Evolutionary conservation across 2,329 filamentous ascomycete species (phyloP).

Genomic region (Waltergamsia citrina): DNA sequence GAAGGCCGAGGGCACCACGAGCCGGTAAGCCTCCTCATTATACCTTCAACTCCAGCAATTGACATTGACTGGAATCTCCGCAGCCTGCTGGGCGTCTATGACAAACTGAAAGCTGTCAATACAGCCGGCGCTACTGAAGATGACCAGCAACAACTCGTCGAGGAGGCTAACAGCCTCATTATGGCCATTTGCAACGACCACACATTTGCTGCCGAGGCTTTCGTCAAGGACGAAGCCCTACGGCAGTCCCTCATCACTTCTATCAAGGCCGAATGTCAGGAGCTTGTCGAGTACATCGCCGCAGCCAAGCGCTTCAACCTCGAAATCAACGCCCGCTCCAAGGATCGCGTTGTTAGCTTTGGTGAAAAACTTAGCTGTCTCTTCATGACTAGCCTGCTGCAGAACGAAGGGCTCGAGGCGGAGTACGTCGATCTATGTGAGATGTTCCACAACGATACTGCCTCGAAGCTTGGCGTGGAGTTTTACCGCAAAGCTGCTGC

Average conservation of each 20-base stretch:
- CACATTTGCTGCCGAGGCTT: constrained; percentile 56
- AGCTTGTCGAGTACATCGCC: constrained; percentile 64
- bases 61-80: constrained; percentile 3
- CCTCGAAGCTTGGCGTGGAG: constrained; percentile 49
- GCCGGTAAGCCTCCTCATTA: constrained; percentile 54
- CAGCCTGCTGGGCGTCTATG: constrained; percentile 51
- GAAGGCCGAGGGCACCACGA: constrained; percentile 91
- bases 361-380: constrained; percentile 93
- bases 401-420: constrained; percentile 72
- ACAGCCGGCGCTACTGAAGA: constrained; percentile 41
- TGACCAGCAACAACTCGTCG: constrained; percentile 42
- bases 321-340: constrained; percentile 69
- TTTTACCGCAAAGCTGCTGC: constrained; percentile 62
- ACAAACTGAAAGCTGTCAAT: constrained; percentile 44
- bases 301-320: constrained; percentile 58
- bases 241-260: constrained; percentile 50
- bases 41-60: background rate
- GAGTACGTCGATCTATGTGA: constrained; percentile 88
- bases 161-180: constrained; percentile 65
- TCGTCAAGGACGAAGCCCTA: constrained; percentile 48
- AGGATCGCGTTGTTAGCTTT: constrained; percentile 85
- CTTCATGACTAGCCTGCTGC: constrained; percentile 78
- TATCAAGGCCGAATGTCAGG: constrained; percentile 71
- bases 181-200: constrained; percentile 78
- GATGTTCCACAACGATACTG: constrained; percentile 58